A percentile compares a stretch with the other conserved stretches of the same genome.
Conservation (phyloP, 306 rosid species). For the Corylus avellana region DNA sequence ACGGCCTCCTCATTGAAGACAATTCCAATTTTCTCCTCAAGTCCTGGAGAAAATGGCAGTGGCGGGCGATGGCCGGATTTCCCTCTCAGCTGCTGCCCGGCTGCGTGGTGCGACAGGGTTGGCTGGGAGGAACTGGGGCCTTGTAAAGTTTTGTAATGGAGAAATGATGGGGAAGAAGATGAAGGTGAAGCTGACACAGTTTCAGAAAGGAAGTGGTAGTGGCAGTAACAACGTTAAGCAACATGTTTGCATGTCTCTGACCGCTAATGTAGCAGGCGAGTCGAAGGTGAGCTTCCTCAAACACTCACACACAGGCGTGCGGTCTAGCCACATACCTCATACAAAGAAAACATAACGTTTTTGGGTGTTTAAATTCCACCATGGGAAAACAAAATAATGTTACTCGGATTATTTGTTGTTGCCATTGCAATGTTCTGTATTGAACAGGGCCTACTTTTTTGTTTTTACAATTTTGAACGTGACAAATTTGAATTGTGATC, state of each 20-base stretch:
- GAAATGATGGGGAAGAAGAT: slow-evolving; percentile 57
- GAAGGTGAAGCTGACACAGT: slow-evolving; percentile 17
- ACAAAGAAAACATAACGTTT: too few relatives aligned
- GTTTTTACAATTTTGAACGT: too few relatives aligned
- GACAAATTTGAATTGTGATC: too few relatives aligned
- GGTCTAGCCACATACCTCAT: background rate
- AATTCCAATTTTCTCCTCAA: slow-evolving; percentile 22
- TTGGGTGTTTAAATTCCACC: too few relatives aligned
- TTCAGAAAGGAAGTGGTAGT: slow-evolving; percentile 16
- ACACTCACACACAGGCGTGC: background rate
- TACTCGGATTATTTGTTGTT: too few relatives aligned
- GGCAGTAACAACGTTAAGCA: slow-evolving; percentile 14
- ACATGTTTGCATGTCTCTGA: slow-evolving; percentile 45
- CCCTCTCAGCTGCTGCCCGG: slow-evolving; percentile 31
- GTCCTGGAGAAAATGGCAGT: slow-evolving; percentile 27
- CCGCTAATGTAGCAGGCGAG: slow-evolving; percentile 23
- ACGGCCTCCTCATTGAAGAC: background rate
- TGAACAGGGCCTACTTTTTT: too few relatives aligned
- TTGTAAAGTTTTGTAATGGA: slow-evolving; percentile 40
- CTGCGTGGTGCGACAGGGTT: slow-evolving; percentile 8
- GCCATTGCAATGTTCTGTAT: too few relatives aligned
- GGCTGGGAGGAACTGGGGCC: slow-evolving; percentile 32
- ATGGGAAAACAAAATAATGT: too few relatives aligned
- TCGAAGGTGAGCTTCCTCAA: slow-evolving; percentile 27
- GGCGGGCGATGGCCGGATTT: slow-evolving; percentile 44